These are phyloP conservation scores for Kluyveromyces lactis DNA, from an alignment of 805 yeast genomes.

Conservation along the genomic window DNA sequence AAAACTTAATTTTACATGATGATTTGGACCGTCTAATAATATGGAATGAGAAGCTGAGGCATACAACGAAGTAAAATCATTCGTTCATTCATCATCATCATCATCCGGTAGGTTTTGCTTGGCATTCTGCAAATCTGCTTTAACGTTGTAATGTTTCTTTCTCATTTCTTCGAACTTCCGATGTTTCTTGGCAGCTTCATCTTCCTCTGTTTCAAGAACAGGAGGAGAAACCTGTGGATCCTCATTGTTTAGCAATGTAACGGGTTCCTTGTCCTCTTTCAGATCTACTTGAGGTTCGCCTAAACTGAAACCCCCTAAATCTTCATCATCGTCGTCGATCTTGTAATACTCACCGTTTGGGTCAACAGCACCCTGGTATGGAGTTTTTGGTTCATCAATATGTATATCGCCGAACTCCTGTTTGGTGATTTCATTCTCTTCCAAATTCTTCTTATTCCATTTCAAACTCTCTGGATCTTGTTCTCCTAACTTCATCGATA, in stretches of 20 bases:
- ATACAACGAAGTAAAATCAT: no score
- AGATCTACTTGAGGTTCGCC: slow-evolving; percentile 47
- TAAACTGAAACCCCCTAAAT: slow-evolving; percentile 43
- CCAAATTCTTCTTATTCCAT: slow-evolving; percentile 82
- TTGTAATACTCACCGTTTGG: slow-evolving; percentile 74
- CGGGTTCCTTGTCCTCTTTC: slow-evolving; percentile 21
- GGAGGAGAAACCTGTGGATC: slow-evolving; percentile 24
- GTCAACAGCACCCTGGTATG: slow-evolving; percentile 83
- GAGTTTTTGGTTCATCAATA: slow-evolving; percentile 93
- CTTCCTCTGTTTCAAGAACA: slow-evolving; percentile 31
- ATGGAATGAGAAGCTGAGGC: no score
- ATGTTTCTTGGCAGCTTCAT: slow-evolving; percentile 54
- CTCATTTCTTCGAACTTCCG: slow-evolving; percentile 67
- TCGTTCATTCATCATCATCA: slow-evolving; percentile 15
- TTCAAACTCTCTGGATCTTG: slow-evolving; percentile 41
- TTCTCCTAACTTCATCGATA: slow-evolving; percentile 22
- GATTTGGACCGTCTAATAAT: no score
- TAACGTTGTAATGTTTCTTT: slow-evolving; percentile 68
- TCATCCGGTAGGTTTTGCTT: slow-evolving; percentile 12
- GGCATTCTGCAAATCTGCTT: slow-evolving; percentile 30
- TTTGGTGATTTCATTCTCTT: slow-evolving; percentile 54
- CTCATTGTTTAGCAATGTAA: slow-evolving; percentile 19
- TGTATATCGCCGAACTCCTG: slow-evolving; percentile 44
- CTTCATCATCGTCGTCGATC: slow-evolving; percentile 55
- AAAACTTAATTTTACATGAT: no score